Conservation (phyloP, 805 yeast genomes). For the Yarrowia sp. region DNA sequence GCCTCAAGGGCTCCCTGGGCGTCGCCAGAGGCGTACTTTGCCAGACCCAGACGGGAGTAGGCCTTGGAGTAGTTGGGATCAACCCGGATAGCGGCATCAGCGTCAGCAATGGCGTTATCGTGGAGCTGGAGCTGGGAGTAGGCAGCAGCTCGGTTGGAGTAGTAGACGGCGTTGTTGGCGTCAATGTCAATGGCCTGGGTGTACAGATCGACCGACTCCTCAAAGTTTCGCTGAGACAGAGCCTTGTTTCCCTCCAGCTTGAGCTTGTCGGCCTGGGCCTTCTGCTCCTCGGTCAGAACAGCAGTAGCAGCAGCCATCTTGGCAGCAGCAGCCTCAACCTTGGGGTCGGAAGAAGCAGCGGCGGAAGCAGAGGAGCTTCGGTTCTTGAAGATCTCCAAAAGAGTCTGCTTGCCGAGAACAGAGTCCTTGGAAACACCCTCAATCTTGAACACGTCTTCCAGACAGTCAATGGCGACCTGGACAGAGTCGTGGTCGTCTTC, state of each 20-base stretch:
- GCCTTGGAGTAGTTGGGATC: constrained; percentile 87
- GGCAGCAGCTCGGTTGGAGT: constrained; percentile 96
- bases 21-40: constrained; percentile 91
- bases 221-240: constrained; percentile 73
- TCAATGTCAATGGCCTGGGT: constrained; percentile 71
- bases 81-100: constrained; percentile 70
- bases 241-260: constrained; percentile 87
- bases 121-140: constrained; percentile 74
- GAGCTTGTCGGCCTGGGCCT: constrained; percentile 74
- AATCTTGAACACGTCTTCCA: constrained; percentile 79
- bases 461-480: constrained; percentile 91
- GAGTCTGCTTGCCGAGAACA: constrained; percentile 41
- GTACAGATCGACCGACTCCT: constrained; percentile 69
- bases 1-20: constrained; percentile 87
- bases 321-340: neutral
- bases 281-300: constrained; percentile 44
- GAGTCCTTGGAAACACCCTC: constrained; percentile 43
- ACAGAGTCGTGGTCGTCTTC: constrained; percentile 83
- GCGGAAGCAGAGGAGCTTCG: constrained; percentile 27
- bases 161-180: constrained; percentile 75
- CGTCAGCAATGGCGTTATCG: constrained; percentile 76
- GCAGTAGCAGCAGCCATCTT: constrained; percentile 21
- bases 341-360: neutral
- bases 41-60: constrained; percentile 91
- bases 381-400: constrained; percentile 47